These are phyloP conservation scores for Fomitopsis betulina DNA, from an alignment of 1,284 basidiomycete species.

Conservation along the genomic window DNA sequence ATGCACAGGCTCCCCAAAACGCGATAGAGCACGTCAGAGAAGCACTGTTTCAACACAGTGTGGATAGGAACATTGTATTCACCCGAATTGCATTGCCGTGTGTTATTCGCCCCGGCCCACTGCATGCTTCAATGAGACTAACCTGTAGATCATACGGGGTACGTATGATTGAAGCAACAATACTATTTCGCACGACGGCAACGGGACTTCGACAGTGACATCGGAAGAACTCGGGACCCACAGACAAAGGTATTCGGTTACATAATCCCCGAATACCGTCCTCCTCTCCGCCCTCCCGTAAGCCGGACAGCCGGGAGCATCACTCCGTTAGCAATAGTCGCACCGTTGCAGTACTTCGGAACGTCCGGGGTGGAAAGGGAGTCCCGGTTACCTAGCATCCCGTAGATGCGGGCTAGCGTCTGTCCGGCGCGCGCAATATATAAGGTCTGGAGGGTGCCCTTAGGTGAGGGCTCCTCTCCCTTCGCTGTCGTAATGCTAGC, in stretches of 20 bases:
- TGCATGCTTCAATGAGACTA: no score
- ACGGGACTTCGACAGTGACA: not conserved
- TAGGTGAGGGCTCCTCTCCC: not conserved
- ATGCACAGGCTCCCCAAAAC: no score
- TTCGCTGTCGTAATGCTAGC: not conserved
- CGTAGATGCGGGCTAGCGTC: not conserved
- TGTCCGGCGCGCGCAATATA: not conserved
- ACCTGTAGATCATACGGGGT: no score
- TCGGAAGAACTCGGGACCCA: not conserved
- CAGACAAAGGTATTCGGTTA: not conserved
- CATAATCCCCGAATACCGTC: not conserved
- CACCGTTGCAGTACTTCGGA: not conserved
- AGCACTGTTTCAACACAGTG: no score
- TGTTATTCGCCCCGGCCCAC: no score
- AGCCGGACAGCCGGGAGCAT: not conserved
- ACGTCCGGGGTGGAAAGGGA: not conserved
- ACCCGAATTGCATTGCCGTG: no score
- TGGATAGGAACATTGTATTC: no score
- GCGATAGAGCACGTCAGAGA: no score
- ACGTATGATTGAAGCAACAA: no score
- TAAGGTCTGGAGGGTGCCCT: not conserved
- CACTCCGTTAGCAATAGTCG: not conserved
- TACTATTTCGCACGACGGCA: no score
- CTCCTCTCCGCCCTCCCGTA: not conserved
- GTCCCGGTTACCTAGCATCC: not conserved